Base-by-base conservation (phyloP, 23 red algal species). In the Gracilaria caudata region DNA sequence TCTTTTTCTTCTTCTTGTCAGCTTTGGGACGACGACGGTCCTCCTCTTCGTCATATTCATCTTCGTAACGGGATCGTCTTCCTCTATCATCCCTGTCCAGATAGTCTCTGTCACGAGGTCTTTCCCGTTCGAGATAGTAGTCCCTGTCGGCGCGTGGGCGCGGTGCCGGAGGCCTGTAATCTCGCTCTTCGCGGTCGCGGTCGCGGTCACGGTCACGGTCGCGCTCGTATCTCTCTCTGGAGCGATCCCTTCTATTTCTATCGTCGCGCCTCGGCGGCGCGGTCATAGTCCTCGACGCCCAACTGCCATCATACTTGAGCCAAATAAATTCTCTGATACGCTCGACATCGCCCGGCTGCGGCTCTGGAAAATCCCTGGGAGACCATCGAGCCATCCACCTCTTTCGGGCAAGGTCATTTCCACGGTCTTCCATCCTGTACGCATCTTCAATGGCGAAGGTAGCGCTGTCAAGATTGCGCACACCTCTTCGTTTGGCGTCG, bases 241-340 rank as follows among this genome's bases (percentile, higher is more conserved):
- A 24, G 57, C 28, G 51, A 56, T 85, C 73, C 34, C 65, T 41
- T 29, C 75, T 53, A 46, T 33, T 46, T 14, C 72, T 45, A 19
- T 92, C 89, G 0, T 77, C 79, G 37, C 68, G 51, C n/a, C 63
- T 43, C 36, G 33, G 26, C 14, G 79, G 80, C 3, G 64, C 41
- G 0, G 51, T 40, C 44, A 73, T 54, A 30, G 25, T 78, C 33
- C 68, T 78, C 2, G 90, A 68, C 9, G 90, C 93, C 93, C 93
- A 95, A 51, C 79, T 86, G 35, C 93, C 93, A 28, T 95, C 93
- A 82, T 95, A 95, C 65, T 95, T 95, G 16, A 95, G 82, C 93
- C 93, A 95, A 32, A 95, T 82, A 92, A 95, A 95, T 44, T 95
- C 85, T 20, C 75, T 11, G 38, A 89, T 81, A 44, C 64, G 44